These are phyloP conservation scores for Scutellaria minor DNA, from an alignment of 257 asterid species.

Conservation along the genomic window DNA sequence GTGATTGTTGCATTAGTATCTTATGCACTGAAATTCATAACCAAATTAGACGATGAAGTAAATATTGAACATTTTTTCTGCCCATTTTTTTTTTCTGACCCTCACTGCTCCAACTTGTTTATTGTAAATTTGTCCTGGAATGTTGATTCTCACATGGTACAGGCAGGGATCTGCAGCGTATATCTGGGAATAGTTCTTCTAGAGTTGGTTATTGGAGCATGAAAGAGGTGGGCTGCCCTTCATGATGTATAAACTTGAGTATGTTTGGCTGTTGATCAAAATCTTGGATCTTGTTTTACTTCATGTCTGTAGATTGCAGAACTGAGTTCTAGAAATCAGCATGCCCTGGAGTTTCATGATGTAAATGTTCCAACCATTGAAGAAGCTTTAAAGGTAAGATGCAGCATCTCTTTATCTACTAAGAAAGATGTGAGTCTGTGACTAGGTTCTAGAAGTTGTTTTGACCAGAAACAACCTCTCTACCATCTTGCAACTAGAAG, in stretches of 20 bases:
- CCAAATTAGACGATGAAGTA: conserved; percentile 30
- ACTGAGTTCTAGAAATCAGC: conserved; percentile 56
- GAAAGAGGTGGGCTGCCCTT: conserved; percentile 69
- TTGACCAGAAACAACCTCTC: conserved; percentile 21
- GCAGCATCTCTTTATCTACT: conserved; percentile 27
- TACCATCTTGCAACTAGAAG: conserved; percentile 29
- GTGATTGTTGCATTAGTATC: background rate
- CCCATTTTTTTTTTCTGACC: conserved; percentile 1
- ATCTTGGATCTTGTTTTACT: conserved; percentile 39
- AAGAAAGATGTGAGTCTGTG: conserved; percentile 9
- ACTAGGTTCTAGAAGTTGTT: conserved; percentile 25
- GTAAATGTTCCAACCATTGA: conserved; percentile 69
- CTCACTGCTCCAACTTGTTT: conserved; percentile 33
- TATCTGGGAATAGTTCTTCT: conserved; percentile 75
- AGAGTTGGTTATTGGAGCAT: conserved; percentile 74
- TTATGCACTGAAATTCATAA: conserved; percentile 22
- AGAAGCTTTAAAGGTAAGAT: conserved; percentile 79
- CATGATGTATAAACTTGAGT: conserved; percentile 25
- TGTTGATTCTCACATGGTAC: conserved; percentile 84
- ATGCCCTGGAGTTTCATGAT: conserved; percentile 56
- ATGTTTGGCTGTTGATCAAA: conserved; percentile 31
- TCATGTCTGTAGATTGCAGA: conserved; percentile 65
- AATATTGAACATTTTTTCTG: conserved; percentile 15
- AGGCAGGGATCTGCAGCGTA: conserved; percentile 96
- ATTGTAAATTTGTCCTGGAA: conserved; percentile 46